phyloP scores from a whole-genome alignment of 75 land plant genomes.

The Sequoiadendron giganteum region DNA sequence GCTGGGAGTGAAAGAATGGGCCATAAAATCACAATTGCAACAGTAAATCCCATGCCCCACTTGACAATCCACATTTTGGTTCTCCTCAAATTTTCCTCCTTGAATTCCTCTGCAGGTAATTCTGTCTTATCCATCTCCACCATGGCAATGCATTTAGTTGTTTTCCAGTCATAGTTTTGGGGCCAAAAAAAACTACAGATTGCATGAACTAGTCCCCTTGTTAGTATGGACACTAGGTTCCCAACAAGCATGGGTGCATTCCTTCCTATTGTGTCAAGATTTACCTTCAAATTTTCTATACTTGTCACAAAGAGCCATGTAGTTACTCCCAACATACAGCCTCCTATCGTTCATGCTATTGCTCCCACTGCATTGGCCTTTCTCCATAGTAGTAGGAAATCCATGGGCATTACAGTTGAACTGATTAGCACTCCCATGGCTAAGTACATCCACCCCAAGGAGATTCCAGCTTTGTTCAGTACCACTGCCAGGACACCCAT shows the following conservation, averaged over 20 bases:
- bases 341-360: slow-evolving; percentile 61
- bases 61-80: slow-evolving; percentile 86
- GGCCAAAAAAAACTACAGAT: slow-evolving; percentile 67
- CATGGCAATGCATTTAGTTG: slow-evolving; percentile 65
- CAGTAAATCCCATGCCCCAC: slow-evolving; percentile 88
- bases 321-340: slow-evolving; percentile 69
- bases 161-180: slow-evolving; percentile 88
- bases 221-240: slow-evolving; percentile 82
- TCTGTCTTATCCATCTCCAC: slow-evolving; percentile 71
- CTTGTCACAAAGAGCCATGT: slow-evolving; percentile 79
- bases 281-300: slow-evolving; percentile 66
- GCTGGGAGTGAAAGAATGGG: slow-evolving; percentile 84
- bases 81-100: slow-evolving; percentile 51
- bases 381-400: slow-evolving; percentile 90
- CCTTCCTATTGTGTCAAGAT: slow-evolving; percentile 83
- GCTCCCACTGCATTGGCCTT: slow-evolving; percentile 93
- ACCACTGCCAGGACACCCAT: slow-evolving; percentile 91
- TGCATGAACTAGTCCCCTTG: slow-evolving; percentile 81
- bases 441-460: slow-evolving; percentile 97
- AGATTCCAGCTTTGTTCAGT: slow-evolving; percentile 93
- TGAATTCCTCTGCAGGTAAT: slow-evolving; percentile 70
- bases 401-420: slow-evolving; percentile 91
- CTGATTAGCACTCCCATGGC: slow-evolving; percentile 96
- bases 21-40: slow-evolving; percentile 79
- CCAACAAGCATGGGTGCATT: slow-evolving; percentile 99